A percentile compares a stretch with the other conserved stretches of the same genome.
Evolutionary conservation across 176 grass and related monocot genomes (phyloP).

Genomic region (Neostapfia colusana): DNA sequence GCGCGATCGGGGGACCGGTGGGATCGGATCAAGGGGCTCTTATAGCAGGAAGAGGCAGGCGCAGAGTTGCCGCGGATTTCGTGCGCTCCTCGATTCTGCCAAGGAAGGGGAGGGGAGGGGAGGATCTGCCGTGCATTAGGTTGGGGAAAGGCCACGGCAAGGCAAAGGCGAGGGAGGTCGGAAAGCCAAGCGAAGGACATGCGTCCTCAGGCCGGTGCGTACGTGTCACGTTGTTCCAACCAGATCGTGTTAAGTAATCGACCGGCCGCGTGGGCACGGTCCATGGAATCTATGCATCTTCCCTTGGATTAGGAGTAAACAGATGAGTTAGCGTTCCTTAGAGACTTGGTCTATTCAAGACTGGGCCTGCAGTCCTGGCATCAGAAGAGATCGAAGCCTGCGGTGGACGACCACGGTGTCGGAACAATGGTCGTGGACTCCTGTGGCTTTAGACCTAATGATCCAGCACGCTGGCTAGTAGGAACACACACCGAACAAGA

Average conservation of each 20-base stretch:
- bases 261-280: neutral
- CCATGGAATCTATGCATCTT: neutral
- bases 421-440: neutral
- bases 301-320: neutral
- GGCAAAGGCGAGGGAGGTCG: neutral
- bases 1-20: neutral
- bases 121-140: constrained; percentile 29
- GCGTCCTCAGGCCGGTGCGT: neutral
- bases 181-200: constrained; percentile 5
- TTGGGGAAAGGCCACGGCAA: constrained; percentile 4
- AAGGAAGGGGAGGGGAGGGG: neutral
- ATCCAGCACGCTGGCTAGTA: neutral
- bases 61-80: neutral
- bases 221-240: neutral
- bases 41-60: neutral
- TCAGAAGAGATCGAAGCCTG: neutral
- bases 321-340: too few species aligned
- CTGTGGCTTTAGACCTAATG: neutral
- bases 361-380: neutral
- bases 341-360: too few species aligned
- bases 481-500: neutral
- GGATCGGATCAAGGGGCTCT: neutral
- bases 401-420: neutral
- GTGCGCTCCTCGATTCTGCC: constrained; percentile 9
- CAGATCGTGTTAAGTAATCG: neutral